A percentile compares a stretch with the other conserved stretches of the same genome.
phyloP scores from a whole-genome alignment of 2,329 filamentous ascomycete genomes.

The Fusarium cyanostomum region DNA sequence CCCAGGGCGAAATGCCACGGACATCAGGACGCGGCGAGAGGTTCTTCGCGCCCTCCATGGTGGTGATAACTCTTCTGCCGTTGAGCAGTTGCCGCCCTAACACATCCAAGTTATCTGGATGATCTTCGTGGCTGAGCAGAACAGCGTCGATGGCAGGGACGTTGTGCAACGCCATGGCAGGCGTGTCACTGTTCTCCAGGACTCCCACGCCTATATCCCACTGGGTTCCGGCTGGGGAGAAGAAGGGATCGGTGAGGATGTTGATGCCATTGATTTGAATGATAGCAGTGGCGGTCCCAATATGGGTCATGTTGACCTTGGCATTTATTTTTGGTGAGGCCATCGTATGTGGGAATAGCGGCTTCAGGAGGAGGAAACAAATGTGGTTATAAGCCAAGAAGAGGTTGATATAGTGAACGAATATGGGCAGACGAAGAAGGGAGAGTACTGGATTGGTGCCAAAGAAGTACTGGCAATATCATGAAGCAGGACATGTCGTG shows the following conservation, averaged over 20 bases:
- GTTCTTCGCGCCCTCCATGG: neutral
- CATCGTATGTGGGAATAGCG: neutral
- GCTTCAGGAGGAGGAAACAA: too few species aligned
- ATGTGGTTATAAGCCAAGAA: too few species aligned
- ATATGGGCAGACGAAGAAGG: too few species aligned
- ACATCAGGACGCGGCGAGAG: neutral
- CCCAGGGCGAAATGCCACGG: neutral
- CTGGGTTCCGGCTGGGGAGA: neutral
- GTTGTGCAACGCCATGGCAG: neutral
- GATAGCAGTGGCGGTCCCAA: slow-evolving; percentile 60
- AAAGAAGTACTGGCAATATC: too few species aligned
- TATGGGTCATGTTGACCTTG: slow-evolving; percentile 51
- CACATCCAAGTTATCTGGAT: slow-evolving; percentile 5
- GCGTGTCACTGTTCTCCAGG: neutral
- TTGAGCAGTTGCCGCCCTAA: neutral
- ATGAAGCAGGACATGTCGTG: too few species aligned
- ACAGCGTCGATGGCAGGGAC: slow-evolving; percentile 7
- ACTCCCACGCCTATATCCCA: neutral
- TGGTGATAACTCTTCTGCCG: neutral
- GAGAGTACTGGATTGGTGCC: too few species aligned
- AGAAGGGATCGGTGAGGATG: slow-evolving; percentile 58
- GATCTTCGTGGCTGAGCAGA: slow-evolving; percentile 8
- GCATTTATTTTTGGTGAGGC: neutral
- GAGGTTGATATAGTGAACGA: too few species aligned
- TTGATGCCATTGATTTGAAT: slow-evolving; percentile 53